Evolutionary conservation across 2,329 filamentous ascomycete species (phyloP).

Genomic region (Rasamsonia emersonii): DNA sequence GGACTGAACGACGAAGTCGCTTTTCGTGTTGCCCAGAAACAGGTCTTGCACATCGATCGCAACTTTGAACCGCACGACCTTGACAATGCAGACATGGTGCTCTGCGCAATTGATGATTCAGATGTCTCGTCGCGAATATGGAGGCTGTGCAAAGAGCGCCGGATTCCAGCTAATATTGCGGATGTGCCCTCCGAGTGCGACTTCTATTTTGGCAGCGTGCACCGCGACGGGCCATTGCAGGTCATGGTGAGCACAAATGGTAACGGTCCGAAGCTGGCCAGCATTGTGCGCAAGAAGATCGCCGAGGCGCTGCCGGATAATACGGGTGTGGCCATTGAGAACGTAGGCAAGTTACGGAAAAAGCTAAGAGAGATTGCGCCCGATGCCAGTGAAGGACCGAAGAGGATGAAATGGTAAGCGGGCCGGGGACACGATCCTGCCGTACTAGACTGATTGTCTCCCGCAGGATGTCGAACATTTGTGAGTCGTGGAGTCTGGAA

Average conservation of each 20-base stretch:
- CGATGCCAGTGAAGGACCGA: slow-evolving; percentile 62
- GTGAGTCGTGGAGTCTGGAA: slow-evolving; percentile 75
- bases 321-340: slow-evolving; percentile 75
- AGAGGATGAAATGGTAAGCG: slow-evolving; percentile 78
- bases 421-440: too few relatives aligned
- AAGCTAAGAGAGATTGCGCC: slow-evolving; percentile 74
- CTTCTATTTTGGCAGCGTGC: slow-evolving; percentile 95
- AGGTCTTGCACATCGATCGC: slow-evolving; percentile 73
- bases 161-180: slow-evolving; percentile 87
- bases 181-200: slow-evolving; percentile 96
- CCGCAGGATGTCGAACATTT: slow-evolving; percentile 79
- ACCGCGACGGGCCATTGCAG: slow-evolving; percentile 90
- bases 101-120: slow-evolving; percentile 89
- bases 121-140: slow-evolving; percentile 84
- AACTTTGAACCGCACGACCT: slow-evolving; percentile 82
- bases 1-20: slow-evolving; percentile 85
- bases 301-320: slow-evolving; percentile 66
- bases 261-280: slow-evolving; percentile 85
- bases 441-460: too few relatives aligned
- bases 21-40: slow-evolving; percentile 63
- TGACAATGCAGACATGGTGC: slow-evolving; percentile 73
- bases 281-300: slow-evolving; percentile 75
- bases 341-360: slow-evolving; percentile 69
- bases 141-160: slow-evolving; percentile 80
- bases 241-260: slow-evolving; percentile 99